Percentiles rank a stretch among this genome's conserved stretches.
Conservation (phyloP, 208 protist genomes). For the Leishmania gerbilli region DNA sequence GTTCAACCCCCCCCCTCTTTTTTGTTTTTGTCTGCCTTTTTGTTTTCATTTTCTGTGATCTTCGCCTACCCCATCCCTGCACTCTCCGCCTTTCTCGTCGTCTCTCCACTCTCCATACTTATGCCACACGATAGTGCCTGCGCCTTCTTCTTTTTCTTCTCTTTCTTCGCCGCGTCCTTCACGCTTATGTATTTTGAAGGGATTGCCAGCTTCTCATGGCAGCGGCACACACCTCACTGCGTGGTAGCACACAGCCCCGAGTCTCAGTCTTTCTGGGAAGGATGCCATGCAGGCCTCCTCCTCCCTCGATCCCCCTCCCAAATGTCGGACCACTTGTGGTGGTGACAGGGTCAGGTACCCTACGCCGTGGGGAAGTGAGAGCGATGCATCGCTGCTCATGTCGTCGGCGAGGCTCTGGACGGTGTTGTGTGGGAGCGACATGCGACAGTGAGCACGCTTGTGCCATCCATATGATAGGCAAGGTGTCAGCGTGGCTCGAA, state of each 20-base stretch:
- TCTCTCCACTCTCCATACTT: not conserved
- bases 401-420: not conserved
- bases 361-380: not conserved
- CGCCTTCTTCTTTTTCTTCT: not conserved
- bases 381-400: not conserved
- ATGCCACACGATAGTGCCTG: not conserved
- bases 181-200: not conserved
- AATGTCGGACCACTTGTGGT: not conserved
- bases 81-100: too few relatives aligned
- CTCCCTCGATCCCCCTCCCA: not conserved
- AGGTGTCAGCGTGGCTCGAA: not conserved
- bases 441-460: not conserved
- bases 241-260: too few relatives aligned
- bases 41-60: not conserved
- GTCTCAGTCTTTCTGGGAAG: not conserved
- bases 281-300: too few relatives aligned
- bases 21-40: not conserved
- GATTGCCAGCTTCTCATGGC: not conserved
- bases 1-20: not conserved
- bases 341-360: not conserved
- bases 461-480: not conserved
- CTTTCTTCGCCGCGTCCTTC: not conserved
- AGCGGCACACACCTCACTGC: not conserved
- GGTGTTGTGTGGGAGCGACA: not conserved
- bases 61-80: not conserved